Base-by-base conservation (phyloP, 345 rosid genomes). In the Hibiscus mutabilis region DNA sequence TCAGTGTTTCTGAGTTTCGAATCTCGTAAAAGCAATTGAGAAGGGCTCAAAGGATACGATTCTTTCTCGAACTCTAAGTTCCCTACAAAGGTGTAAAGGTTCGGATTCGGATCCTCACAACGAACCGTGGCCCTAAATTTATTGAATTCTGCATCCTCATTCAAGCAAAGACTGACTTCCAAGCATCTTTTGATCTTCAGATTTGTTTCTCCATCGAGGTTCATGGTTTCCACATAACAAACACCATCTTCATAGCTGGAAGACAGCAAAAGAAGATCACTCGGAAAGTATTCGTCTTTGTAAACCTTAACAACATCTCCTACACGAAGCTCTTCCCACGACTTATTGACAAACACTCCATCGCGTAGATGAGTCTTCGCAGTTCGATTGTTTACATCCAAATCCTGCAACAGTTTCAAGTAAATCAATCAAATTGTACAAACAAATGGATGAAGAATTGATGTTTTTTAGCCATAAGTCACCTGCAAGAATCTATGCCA, bases 181-280 rank as follows among this genome's bases (percentile, higher is more conserved):
- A 91, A 75, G 60, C 82, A 78, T 70, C 90, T 84, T 73, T 91
- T 91, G 0, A 84, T 78, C 77, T 91, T 89, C 82, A 91, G 71
- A 70, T 85, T 89, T 10, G 95, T 91, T 71, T 91, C 95, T 0
- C 97, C 95, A 73, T 91, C 97, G n/a, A 91, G 83, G 25, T 89
- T 91, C 97, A 84, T 89, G 0, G 97, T 91, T 84, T 91, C 95
- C 2, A 91, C 97, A 70, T 87, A 91, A 75, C 92, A 91, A 33
- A 91, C 81, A 16, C 95, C 95, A 70, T 91, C 97, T 15, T 87
- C 90, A 63, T 86, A 87, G 78, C 95, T 87, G 0, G 91, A 86
- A 2, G 95, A 91, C 51, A 91, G 63, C 4, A 91, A 51, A 35
- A 91, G 86, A 69, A 89, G 82, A 82, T 91, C 95, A 59, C 84